A percentile compares a stretch with the other conserved stretches of the same genome.
These are phyloP conservation scores for Saccharomycopsis fermentans DNA, from an alignment of 805 yeast genomes.

Conservation along the genomic window DNA sequence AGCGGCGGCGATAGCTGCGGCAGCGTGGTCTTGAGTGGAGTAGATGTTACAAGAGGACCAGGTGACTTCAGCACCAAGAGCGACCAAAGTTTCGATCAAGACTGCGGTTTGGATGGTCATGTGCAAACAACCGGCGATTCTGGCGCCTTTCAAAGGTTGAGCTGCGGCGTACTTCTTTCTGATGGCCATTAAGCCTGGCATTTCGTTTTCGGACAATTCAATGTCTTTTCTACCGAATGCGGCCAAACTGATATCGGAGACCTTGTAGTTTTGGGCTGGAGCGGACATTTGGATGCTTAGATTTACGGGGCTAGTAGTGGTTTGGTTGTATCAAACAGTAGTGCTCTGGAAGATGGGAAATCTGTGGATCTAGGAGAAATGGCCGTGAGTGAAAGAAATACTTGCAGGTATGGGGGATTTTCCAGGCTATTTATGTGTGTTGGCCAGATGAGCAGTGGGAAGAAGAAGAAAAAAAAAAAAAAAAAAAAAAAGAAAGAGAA, in stretches of 20 bases:
- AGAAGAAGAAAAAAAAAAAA: conserved; percentile 10
- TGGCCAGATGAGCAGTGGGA: not conserved
- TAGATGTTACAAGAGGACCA: conserved; percentile 99
- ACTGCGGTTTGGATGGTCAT: conserved; percentile 99
- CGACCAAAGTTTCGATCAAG: conserved; percentile 91
- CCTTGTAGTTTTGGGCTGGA: conserved; percentile 74
- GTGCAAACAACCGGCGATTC: conserved; percentile 98
- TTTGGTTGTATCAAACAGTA: too few relatives aligned
- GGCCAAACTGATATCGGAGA: conserved; percentile 95
- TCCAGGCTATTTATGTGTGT: not conserved
- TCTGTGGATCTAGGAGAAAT: too few relatives aligned
- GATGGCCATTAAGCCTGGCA: conserved; percentile 99
- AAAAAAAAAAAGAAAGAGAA: not conserved
- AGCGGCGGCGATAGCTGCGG: conserved; percentile 98
- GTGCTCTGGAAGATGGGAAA: not conserved
- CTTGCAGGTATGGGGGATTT: too few relatives aligned
- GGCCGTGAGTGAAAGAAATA: too few relatives aligned
- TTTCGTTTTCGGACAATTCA: conserved; percentile 96
- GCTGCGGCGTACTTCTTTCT: conserved; percentile 82
- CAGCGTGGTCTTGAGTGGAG: conserved; percentile 99
- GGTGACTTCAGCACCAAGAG: conserved; percentile 98
- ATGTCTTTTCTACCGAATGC: conserved; percentile 99
- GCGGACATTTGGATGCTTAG: conserved; percentile 52
- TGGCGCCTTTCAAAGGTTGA: conserved; percentile 96
- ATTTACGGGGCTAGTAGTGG: too few relatives aligned